Conservation (phyloP, 192 early-diverging fungal species). For the Linnemannia zychae region DNA sequence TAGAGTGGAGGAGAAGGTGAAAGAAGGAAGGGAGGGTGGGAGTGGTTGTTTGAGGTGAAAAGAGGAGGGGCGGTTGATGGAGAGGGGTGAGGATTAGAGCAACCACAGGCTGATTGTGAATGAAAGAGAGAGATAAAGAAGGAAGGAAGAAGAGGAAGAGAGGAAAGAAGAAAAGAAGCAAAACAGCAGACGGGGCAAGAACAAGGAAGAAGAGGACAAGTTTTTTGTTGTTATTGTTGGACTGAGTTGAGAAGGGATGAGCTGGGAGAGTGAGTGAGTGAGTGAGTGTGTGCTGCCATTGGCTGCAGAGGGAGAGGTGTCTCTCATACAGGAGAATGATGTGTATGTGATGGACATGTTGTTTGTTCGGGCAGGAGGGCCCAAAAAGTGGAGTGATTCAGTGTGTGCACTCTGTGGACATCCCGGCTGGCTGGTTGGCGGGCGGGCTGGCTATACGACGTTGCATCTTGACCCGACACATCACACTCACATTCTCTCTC, state of each 20-base stretch:
- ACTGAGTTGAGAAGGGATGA: not conserved
- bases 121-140: not conserved
- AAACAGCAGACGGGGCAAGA: not conserved
- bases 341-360: no score
- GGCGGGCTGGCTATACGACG: not conserved
- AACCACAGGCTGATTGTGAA: not conserved
- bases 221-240: not conserved
- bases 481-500: not conserved
- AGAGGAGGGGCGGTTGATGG: not conserved
- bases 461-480: not conserved
- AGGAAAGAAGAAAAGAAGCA: not conserved
- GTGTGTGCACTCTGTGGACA: not conserved
- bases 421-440: not conserved
- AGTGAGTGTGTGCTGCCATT: not conserved
- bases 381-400: constrained; percentile 1
- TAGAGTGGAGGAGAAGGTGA: not conserved
- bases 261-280: not conserved
- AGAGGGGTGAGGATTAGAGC: not conserved
- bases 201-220: not conserved
- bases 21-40: not conserved
- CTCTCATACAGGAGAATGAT: no score
- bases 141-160: not conserved
- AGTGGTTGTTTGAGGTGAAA: not conserved
- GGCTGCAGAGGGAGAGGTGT: not conserved
- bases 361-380: not conserved